Conservation (phyloP, 495 filamentous ascomycete species). For the Aspergillus steynii region DNA sequence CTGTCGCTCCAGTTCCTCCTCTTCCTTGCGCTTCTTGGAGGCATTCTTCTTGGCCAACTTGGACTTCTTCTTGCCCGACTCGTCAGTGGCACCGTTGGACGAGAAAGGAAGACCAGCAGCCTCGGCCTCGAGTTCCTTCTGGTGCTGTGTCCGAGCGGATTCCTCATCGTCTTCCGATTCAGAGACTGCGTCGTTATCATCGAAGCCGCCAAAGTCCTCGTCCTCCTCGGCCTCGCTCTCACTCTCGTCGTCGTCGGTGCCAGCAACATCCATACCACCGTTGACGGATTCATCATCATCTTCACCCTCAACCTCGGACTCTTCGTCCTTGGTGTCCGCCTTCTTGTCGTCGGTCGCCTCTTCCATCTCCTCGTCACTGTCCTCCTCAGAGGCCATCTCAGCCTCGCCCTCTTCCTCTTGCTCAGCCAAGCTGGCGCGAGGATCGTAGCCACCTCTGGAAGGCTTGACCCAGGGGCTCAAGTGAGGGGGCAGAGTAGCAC, state of each 20-base stretch:
- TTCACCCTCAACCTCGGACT: constrained; percentile 47
- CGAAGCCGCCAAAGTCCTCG: constrained; percentile 43
- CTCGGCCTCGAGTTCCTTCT: constrained; percentile 91
- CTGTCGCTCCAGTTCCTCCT: constrained; percentile 79
- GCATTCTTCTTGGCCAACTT: constrained; percentile 67
- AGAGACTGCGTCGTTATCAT: constrained; percentile 40
- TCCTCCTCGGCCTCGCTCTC: constrained; percentile 42
- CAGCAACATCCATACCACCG: constrained; percentile 62
- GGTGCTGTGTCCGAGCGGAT: constrained; percentile 58
- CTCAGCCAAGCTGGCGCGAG: constrained; percentile 70
- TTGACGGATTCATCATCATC: constrained; percentile 52
- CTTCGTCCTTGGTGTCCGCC: constrained; percentile 35
- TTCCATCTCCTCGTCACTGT: constrained; percentile 40
- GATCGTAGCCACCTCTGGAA: constrained; percentile 82
- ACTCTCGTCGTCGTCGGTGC: constrained; percentile 47
- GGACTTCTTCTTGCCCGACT: constrained; percentile 56
- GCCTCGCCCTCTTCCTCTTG: constrained; percentile 81
- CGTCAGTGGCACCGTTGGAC: constrained; percentile 33
- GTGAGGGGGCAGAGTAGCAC: constrained; percentile 86
- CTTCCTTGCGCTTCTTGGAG: constrained; percentile 68
- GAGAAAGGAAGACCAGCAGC: constrained; percentile 60
- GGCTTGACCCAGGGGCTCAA: constrained; percentile 94
- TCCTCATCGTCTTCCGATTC: constrained; percentile 57
- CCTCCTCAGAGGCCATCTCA: constrained; percentile 59
- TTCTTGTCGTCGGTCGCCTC: constrained; percentile 39